Base-by-base conservation (phyloP, 768 basidiomycete genomes). In the Rhizopogon sp. region DNA sequence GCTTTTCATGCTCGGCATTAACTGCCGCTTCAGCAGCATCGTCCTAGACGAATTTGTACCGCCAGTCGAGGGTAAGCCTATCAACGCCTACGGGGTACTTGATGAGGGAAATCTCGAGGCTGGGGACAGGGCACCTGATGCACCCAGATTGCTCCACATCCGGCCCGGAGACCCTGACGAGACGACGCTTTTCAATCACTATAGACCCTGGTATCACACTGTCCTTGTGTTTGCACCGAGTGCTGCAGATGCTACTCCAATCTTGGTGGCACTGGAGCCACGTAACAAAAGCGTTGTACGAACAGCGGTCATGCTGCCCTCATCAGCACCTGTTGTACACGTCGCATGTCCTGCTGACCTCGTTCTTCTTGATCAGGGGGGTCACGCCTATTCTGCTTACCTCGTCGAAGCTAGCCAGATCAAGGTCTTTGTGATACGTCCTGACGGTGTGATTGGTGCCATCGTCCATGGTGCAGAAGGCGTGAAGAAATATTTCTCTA, bases 41-140 rank as follows among this genome's bases (percentile, higher is more conserved):
- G 65, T 75, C 3, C 39, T 69, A 0, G 72, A 79, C 58, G 75
- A 76, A 52, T 65, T 67, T 10, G 33, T 60, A 39, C 56, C 56
- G 1, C 59, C 46, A 0, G 2, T 35, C 1, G 35, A 35, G 9
- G 35, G 35, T 1, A 59, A 25, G 9, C 59, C 53, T 0, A 43
- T 56, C 43, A 49, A 33, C 28, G 54, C 64, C 4, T 65, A 65
- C 7, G 52, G 58, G 20, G 3, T 51, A 6, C 22, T 65, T 8
- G 57, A 63, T 4, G 68, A 72, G 43, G 65, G 61, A 0, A 58
- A 53, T 8, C 41, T 77, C 5, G 58, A 65, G 1, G 78, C 76
- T 5, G 77, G 78, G 0, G 78, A 79, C 58, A 67, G 77, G 37
- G 76, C 76, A 8, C 76, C 76, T 0, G 76, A 78, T 55, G 75